Evolutionary conservation across 805 yeast genomes (phyloP), one percentile per base, ranked within the genome.

Genomic region (Ogataea zsoltii): DNA sequence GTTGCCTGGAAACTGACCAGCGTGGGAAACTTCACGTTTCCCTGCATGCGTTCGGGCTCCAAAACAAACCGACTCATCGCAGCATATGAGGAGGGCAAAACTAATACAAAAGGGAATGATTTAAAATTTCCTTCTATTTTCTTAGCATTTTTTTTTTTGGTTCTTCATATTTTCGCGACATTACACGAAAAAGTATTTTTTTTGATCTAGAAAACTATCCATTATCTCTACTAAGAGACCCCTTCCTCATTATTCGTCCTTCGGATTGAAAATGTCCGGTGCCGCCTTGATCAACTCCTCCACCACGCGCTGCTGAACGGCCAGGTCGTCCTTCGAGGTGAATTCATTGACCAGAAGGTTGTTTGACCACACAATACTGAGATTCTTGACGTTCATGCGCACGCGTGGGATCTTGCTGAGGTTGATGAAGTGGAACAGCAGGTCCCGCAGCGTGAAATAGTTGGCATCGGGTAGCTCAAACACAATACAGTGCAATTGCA

Each of bases 291-390:
- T 81, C 58, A 94, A 76, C 48, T 90, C 92, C 62, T 91, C 96
- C 55, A 94, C 79, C 3, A 89, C 86, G 82, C 96, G 51, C 38
- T 63, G 68, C 45, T 65, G 67, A 23, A 52, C 53, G 13, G 52
- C 54, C 14, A 63, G 41, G 28, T 62, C 67, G 26, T 83, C 87
- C 3, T 81, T 78, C 48, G 81, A 83, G 59, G 76, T 71, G 18
- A 79, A 77, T 46, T 78, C 80, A 55, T 80, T 86, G 38, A 82
- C 80, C 63, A 94, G 75, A 42, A 94, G 68, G 2, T 88, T 87
- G 15, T 96, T 96, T 0, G 97, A 97, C 99, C 99, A 94, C 31
- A 92, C 90, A 32, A 88, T 88, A 38, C 96, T 88, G 56, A 94
- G 66, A 48, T 86, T 84, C 58, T 84, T 83, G 46, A 83, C 74